These are phyloP conservation scores for Lenwebbia sp. DNA, from an alignment of 345 rosid species.

Conservation along the genomic window DNA sequence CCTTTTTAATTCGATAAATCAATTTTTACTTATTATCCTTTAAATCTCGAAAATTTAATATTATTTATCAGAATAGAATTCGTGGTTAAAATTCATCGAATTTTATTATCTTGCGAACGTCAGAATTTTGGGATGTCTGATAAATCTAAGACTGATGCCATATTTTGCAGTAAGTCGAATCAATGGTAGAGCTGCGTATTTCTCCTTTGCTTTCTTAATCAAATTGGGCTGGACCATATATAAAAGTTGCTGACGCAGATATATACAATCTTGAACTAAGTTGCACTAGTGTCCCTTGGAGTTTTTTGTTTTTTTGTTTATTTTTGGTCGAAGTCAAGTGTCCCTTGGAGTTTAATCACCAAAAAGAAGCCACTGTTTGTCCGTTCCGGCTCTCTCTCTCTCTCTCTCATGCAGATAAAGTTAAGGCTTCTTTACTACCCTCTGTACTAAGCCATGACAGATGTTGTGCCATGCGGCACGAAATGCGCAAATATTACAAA, in stretches of 20 bases:
- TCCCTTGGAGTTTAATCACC: not conserved
- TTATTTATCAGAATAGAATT: too few species aligned
- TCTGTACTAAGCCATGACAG: not conserved
- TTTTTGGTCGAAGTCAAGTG: too few species aligned
- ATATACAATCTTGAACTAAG: not conserved
- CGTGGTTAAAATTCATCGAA: too few species aligned
- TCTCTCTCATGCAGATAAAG: not conserved
- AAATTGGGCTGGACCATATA: not conserved
- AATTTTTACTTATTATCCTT: too few species aligned
- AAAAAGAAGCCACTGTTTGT: not conserved
- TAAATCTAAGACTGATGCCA: not conserved
- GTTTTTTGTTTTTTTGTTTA: not conserved
- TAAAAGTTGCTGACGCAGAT: not conserved
- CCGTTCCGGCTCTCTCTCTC: not conserved
- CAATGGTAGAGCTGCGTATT: not conserved
- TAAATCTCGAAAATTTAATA: too few species aligned
- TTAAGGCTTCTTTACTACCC: not conserved
- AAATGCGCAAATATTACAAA: not conserved
- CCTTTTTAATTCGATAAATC: too few species aligned
- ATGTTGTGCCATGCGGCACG: conserved; percentile 8
- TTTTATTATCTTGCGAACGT: too few species aligned
- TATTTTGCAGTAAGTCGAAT: not conserved
- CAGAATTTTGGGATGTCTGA: too few species aligned
- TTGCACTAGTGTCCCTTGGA: not conserved
- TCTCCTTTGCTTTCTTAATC: not conserved